A percentile compares a stretch with the other conserved stretches of the same genome.
Evolutionary conservation across 1,139 yeast genomes (phyloP).

Genomic region (Maudiozyma humilis): DNA sequence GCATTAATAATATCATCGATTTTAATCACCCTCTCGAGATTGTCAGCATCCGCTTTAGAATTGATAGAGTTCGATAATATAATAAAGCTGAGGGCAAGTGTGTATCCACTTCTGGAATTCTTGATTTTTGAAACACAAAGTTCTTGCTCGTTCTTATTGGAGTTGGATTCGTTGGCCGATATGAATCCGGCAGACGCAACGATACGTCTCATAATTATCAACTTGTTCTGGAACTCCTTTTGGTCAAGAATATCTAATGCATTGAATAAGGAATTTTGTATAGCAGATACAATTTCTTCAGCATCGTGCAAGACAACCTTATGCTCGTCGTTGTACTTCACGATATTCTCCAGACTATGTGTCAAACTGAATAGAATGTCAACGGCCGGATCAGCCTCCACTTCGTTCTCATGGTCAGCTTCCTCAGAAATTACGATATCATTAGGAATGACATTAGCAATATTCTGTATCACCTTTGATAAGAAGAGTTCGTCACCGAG

Average conservation of each 20-base stretch:
- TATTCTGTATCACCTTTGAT: slow-evolving; percentile 10
- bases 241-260: slow-evolving; percentile 15
- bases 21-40: slow-evolving; percentile 10
- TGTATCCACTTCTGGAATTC: slow-evolving; percentile 16
- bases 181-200: slow-evolving; percentile 22
- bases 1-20: slow-evolving; percentile 12
- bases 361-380: slow-evolving; percentile 18
- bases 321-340: slow-evolving; percentile 11
- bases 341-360: slow-evolving; percentile 16
- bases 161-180: slow-evolving; percentile 19
- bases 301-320: slow-evolving; percentile 10
- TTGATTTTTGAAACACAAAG: slow-evolving; percentile 13
- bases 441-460: slow-evolving; percentile 11
- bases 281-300: slow-evolving; percentile 3
- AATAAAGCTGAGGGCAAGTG: slow-evolving; percentile 21
- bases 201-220: slow-evolving; percentile 26
- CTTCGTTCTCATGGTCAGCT: slow-evolving; percentile 11
- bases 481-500: slow-evolving; percentile 12
- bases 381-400: slow-evolving; percentile 15
- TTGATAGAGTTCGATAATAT: slow-evolving; percentile 24
- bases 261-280: slow-evolving; percentile 17
- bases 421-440: slow-evolving; percentile 7
- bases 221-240: slow-evolving; percentile 22
- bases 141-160: slow-evolving; percentile 17
- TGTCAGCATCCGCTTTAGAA: slow-evolving; percentile 18